phyloP scores from a whole-genome alignment of 2,329 filamentous ascomycete genomes.

The Arthrinium phaeospermum region DNA sequence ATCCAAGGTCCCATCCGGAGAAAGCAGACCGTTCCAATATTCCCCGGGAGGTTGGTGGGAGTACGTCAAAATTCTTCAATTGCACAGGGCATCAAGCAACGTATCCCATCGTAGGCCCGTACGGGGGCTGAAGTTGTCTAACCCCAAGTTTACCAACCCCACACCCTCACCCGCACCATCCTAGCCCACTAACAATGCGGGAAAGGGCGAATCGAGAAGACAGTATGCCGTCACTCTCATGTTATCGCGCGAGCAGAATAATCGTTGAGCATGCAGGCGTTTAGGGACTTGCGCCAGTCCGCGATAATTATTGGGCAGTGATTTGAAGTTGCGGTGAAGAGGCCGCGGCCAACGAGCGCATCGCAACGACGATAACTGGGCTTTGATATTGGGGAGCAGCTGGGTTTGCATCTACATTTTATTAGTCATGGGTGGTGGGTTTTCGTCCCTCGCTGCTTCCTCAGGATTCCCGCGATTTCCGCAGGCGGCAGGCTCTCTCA shows the following conservation, averaged over 20 bases:
- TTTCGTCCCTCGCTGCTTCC: not conserved
- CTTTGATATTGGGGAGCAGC: not conserved
- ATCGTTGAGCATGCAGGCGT: not conserved
- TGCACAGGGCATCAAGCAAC: not conserved
- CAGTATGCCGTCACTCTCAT: not conserved
- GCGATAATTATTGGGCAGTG: not conserved
- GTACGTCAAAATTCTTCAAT: not conserved
- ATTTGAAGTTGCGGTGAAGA: conserved; percentile 4
- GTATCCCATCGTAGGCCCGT: not conserved
- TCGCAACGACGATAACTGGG: not conserved
- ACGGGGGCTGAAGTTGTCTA: not conserved
- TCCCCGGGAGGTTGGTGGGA: not conserved
- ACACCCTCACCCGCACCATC: not conserved
- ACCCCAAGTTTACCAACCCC: conserved; percentile 5
- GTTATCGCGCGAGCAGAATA: not conserved
- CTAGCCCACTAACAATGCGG: not conserved
- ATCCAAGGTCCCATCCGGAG: not conserved
- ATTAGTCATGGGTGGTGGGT: not conserved
- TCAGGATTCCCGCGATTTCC: conserved; percentile 1
- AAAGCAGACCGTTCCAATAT: not conserved
- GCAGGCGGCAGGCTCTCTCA: not conserved
- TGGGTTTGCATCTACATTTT: not conserved
- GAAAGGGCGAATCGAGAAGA: not conserved
- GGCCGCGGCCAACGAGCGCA: conserved; percentile 4
- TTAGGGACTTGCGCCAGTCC: not conserved